phyloP scores from a whole-genome alignment of 1,139 yeast genomes.

The Yamadazyma atlantica region DNA sequence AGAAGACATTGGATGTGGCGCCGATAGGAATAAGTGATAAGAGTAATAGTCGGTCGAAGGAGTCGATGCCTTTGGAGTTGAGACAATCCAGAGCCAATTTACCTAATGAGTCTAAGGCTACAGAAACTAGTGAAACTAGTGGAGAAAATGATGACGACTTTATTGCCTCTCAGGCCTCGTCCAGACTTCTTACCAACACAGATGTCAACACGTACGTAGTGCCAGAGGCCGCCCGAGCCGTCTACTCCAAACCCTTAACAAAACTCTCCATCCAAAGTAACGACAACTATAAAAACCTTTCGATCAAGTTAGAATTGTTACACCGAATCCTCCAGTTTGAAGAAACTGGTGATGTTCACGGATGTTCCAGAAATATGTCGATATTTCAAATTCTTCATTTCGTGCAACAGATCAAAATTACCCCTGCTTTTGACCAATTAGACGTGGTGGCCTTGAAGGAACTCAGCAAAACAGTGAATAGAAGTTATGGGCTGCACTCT shows the following conservation, averaged over 20 bases:
- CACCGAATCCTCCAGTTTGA: conserved; percentile 55
- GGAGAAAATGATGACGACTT: conserved; percentile 24
- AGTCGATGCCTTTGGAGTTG: conserved; percentile 24
- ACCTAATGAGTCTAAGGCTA: no score
- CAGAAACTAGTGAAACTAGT: conserved; percentile 3
- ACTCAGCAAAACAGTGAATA: not conserved
- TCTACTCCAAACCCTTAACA: conserved; percentile 30
- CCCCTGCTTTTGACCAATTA: conserved; percentile 7
- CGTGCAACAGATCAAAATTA: conserved; percentile 17
- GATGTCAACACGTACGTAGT: conserved; percentile 39
- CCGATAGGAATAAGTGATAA: conserved; percentile 44
- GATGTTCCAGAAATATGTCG: conserved; percentile 49
- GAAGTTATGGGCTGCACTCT: not conserved
- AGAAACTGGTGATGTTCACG: conserved; percentile 35
- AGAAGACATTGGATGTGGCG: conserved; percentile 31
- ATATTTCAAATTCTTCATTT: conserved; percentile 46
- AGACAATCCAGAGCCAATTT: no score
- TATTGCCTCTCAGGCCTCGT: conserved; percentile 38
- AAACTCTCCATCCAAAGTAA: conserved; percentile 34
- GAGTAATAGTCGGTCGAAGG: conserved; percentile 24
- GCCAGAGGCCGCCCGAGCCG: conserved; percentile 33
- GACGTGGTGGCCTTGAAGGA: conserved; percentile 9
- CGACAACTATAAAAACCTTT: conserved; percentile 27
- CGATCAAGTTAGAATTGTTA: conserved; percentile 48
- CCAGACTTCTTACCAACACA: conserved; percentile 36